Conservation (phyloP, 352 stramenopile genomes). For the Globisporangium yorkense region DNA sequence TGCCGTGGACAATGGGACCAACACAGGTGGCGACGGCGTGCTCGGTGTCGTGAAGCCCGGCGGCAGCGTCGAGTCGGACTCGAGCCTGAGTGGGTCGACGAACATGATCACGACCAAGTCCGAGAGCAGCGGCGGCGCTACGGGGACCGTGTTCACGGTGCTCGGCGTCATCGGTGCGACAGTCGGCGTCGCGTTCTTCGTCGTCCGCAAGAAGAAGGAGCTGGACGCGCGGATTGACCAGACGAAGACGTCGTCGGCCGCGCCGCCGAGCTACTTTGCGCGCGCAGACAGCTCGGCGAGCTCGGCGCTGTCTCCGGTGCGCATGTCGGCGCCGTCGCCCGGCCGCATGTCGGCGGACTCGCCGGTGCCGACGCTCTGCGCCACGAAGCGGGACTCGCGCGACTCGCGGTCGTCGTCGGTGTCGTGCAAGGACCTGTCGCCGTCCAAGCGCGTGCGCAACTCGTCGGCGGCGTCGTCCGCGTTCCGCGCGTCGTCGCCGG, state of each 20-base stretch:
- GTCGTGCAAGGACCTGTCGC: constrained; percentile 26
- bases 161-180: constrained; percentile 38
- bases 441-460: constrained; percentile 12
- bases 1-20: not conserved
- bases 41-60: constrained; percentile 17
- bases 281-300: constrained; percentile 18
- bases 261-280: constrained; percentile 36
- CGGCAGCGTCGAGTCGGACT: not conserved
- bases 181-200: constrained; percentile 38
- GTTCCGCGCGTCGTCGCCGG: constrained; percentile 3
- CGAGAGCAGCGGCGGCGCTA: constrained; percentile 21
- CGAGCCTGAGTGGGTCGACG: constrained; percentile 6
- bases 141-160: constrained; percentile 41
- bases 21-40: constrained; percentile 1
- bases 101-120: constrained; percentile 42
- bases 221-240: constrained; percentile 38
- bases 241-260: constrained; percentile 32
- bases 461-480: constrained; percentile 13
- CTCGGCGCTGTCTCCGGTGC: constrained; percentile 25
- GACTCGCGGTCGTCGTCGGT: constrained; percentile 48
- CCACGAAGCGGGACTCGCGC: constrained; percentile 19
- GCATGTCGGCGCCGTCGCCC: constrained; percentile 7
- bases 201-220: constrained; percentile 40
- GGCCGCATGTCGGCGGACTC: constrained; percentile 31
- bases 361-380: constrained; percentile 40